Evolutionary conservation across 768 basidiomycete species (phyloP), one percentile per base, ranked within the genome.

Genomic region (Tricholomella constricta): DNA sequence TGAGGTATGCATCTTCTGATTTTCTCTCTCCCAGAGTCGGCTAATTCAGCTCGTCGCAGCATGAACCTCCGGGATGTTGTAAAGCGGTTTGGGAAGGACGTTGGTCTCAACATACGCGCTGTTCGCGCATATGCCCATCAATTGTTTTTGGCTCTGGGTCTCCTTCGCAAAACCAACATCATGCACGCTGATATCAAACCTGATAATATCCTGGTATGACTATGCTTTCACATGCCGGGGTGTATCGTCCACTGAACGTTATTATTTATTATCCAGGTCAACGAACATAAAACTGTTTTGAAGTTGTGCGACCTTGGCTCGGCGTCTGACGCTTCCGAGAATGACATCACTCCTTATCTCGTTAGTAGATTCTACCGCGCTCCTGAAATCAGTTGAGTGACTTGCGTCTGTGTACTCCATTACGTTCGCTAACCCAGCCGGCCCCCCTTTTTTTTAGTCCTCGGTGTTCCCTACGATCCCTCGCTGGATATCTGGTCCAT

Each of bases 101-200:
- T 99, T 51, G 97, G 97, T 14, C 75, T 99, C 20, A 97, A 98
- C 63, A 89, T 98, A 63, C 84, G 87, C 60, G 97, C 97, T 45
- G 97, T 99, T n/a, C 85, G 96, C 60, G 94, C 95, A n/a, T 99
- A 99, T 67, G 87, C 97, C 26, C 92, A 96, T 61, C 97, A 99
- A 65, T 84, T 99, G 47, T 95, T 98, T 72, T 79, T 98, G 47
- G 82, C 92, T 15, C 69, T 98, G 57, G 83, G 89, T 59, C 75
- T 95, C 49, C 75, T 98, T 65, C 83, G 85, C 59, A 98, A 98
- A 72, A 81, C 85, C 54, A 93, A 90, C 59, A 85, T 98, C 54
- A 97, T 98, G 84, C 97, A 99, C 63, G 97, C 97, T 6, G 97
- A 99, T 66, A 91, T 99, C 68, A 98, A 98, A 70, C 97, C 97